phyloP scores from a whole-genome alignment of 116 monocot genomes.

The Cymodocea nodosa region DNA sequence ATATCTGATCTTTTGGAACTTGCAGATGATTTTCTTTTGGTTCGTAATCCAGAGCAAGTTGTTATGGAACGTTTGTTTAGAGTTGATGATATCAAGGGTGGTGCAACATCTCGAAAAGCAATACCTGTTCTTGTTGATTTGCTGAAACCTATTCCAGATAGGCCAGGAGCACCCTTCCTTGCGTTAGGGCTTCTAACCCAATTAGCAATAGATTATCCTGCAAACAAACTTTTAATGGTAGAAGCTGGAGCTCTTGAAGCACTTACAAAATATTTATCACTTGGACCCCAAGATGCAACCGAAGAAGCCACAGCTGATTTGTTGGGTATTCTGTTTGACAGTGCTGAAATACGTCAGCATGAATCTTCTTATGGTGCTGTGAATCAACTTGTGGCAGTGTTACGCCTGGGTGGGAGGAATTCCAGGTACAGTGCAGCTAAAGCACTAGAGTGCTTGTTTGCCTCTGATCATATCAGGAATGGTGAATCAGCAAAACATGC shows the following conservation, averaged over 20 bases:
- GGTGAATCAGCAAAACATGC: slow-evolving; percentile 73
- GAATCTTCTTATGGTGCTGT: slow-evolving; percentile 79
- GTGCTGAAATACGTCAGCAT: slow-evolving; percentile 72
- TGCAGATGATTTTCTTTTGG: slow-evolving; percentile 64
- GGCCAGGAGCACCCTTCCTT: slow-evolving; percentile 93
- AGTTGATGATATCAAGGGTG: slow-evolving; percentile 79
- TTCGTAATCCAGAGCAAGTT: slow-evolving; percentile 59
- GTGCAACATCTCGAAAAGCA: slow-evolving; percentile 79
- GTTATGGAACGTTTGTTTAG: slow-evolving; percentile 70
- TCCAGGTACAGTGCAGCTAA: slow-evolving; percentile 93
- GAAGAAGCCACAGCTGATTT: slow-evolving; percentile 92
- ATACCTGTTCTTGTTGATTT: slow-evolving; percentile 94
- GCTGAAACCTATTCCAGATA: slow-evolving; percentile 96
- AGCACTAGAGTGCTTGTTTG: slow-evolving; percentile 92
- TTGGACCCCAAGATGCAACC: slow-evolving; percentile 90
- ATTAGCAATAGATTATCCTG: slow-evolving; percentile 59
- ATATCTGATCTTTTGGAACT: slow-evolving; percentile 70
- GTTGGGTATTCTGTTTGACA: slow-evolving; percentile 75
- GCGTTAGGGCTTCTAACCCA: slow-evolving; percentile 73
- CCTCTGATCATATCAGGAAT: slow-evolving; percentile 82
- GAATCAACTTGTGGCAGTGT: slow-evolving; percentile 87
- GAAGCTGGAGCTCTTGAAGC: slow-evolving; percentile 90
- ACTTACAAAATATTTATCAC: slow-evolving; percentile 86
- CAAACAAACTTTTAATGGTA: slow-evolving; percentile 78
- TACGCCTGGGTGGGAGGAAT: slow-evolving; percentile 87